Evolutionary conservation across 2,329 filamentous ascomycete species (phyloP).

Genomic region (Penicillium sp.): DNA sequence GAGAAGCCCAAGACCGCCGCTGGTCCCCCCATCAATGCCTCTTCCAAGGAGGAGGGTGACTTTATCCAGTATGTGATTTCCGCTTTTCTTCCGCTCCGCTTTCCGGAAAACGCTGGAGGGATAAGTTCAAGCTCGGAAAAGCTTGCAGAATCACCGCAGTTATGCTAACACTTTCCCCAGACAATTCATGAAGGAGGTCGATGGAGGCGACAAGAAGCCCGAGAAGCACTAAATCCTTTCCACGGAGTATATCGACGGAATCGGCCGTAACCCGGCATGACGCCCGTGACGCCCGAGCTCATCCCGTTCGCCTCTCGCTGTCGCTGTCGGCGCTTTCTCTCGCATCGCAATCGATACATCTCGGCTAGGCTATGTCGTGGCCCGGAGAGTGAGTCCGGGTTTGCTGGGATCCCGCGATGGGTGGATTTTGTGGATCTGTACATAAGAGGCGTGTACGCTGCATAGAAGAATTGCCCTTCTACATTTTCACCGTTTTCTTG

Average conservation of each 20-base stretch:
- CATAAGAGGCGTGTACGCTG: constrained; percentile 33
- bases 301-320: constrained; percentile 15
- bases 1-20: constrained; percentile 40
- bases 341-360: constrained; percentile 15
- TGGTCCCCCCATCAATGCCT: constrained; percentile 65
- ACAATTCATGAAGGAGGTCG: constrained; percentile 56
- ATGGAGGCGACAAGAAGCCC: constrained; percentile 52
- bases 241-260: constrained; percentile 22
- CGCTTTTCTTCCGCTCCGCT: neutral
- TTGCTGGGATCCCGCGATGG: constrained; percentile 16
- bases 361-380: constrained; percentile 2
- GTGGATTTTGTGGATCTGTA: constrained; percentile 29
- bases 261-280: constrained; percentile 18
- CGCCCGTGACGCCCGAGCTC: constrained; percentile 20
- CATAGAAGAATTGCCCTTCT: constrained; percentile 28
- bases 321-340: constrained; percentile 17
- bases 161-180: constrained; percentile 33
- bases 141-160: neutral
- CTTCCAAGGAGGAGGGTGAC: constrained; percentile 69
- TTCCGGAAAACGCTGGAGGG: neutral
- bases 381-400: constrained; percentile 7
- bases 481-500: constrained; percentile 1
- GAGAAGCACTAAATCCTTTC: constrained; percentile 41
- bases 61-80: constrained; percentile 65
- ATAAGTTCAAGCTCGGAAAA: no score